Evolutionary conservation across 2,329 filamentous ascomycete genomes (phyloP), one percentile per base, ranked within the genome.

Genomic region (Didymella arachidicola): DNA sequence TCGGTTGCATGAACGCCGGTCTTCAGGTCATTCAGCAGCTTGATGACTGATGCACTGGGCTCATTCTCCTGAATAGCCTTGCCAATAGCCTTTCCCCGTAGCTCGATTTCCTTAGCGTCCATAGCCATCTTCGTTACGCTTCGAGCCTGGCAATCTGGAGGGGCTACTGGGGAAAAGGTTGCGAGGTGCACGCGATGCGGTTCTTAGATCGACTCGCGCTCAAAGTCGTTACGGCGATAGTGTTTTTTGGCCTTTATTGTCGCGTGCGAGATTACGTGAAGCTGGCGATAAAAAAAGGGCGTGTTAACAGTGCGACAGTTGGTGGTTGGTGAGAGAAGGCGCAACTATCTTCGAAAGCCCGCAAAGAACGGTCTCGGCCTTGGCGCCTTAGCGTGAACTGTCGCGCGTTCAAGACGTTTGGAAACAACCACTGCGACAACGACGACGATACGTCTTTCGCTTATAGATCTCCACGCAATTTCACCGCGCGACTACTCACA

Each of bases 1-100:
- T 99, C 95, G 2, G 91, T 95, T 10, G 93, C 91, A 45, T 86
- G 85, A 34, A 94, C 88, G 62, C 91, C 90, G 71, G 89, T 88
- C 79, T 94, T 91, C 38, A 98, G 83, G 49, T 89, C 86, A 70
- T 89, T 88, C 52, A 99, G 82, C 61, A 98, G 83, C 51, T 85
- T 83, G 54, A 96, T 81, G 49, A 96, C 85, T 60, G 86, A 89
- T 39, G 88, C 79, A 26, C 91, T 74, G 4, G 93, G 87, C 71
- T 96, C 91, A 72, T 91, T 91, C 56, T 88, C 87, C 45, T 83
- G 82, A 42, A 91, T 83, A 25, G 92, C 91, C 80, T 96, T 97
- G 69, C 85, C 86, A 72, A 98, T 85, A 73, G 89, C 87, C 79
- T 91, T 90, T 72, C 92, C 87, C 78, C 88, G 88, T 71, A 88